Conservation (phyloP, 2,329 filamentous ascomycete species). For the Nothophoma quercina region DNA sequence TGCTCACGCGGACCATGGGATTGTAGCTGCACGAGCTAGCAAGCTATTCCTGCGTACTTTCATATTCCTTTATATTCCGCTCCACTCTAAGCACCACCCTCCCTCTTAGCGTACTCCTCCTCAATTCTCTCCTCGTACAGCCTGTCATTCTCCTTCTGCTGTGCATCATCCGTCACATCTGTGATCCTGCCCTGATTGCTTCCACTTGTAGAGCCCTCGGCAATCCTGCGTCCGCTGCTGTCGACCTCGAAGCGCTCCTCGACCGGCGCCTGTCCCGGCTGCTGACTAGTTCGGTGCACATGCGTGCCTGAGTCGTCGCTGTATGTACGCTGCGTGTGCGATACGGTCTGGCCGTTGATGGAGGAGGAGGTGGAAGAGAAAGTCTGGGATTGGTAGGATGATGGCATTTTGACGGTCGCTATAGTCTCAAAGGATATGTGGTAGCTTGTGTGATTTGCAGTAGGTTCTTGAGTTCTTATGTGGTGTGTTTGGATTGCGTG, state of each 20-base stretch:
- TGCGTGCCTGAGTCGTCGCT: slow-evolving; percentile 41
- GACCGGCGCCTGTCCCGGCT: slow-evolving; percentile 33
- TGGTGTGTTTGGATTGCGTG: background rate
- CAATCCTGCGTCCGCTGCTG: slow-evolving; percentile 26
- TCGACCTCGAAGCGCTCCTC: slow-evolving; percentile 40
- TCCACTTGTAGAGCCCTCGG: slow-evolving; percentile 12
- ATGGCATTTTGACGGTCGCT: slow-evolving; percentile 14
- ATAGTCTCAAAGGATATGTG: too few species aligned
- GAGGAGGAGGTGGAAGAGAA: slow-evolving; percentile 34
- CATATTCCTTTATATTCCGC: too few species aligned
- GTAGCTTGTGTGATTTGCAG: background rate
- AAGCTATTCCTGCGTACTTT: too few species aligned
- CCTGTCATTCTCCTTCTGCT: slow-evolving; percentile 45
- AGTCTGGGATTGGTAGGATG: slow-evolving; percentile 38
- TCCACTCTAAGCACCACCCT: slow-evolving; percentile 47
- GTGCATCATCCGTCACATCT: slow-evolving; percentile 44
- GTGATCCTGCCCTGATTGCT: slow-evolving; percentile 30
- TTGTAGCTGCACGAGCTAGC: too few species aligned
- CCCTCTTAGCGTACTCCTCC: slow-evolving; percentile 52
- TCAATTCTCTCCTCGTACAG: slow-evolving; percentile 51
- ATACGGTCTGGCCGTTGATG: slow-evolving; percentile 40
- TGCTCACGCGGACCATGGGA: too few species aligned
- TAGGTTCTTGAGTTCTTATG: too few species aligned
- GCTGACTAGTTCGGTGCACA: slow-evolving; percentile 34
- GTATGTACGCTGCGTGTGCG: slow-evolving; percentile 33